Evolutionary conservation across 257 asterid species (phyloP).

Genomic region (Gentiana macrophylla): DNA sequence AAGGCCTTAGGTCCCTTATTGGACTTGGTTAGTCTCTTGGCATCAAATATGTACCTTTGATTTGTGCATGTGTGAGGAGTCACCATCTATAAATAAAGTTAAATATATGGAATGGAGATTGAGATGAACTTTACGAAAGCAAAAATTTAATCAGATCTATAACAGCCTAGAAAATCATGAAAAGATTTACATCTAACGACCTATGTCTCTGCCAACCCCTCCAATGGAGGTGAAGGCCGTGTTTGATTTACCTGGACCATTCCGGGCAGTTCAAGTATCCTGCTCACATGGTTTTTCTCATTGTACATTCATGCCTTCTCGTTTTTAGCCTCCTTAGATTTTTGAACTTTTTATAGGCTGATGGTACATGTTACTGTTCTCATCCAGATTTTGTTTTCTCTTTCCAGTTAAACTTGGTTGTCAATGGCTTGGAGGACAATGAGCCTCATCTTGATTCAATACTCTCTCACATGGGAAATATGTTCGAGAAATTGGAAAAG

Average conservation of each 20-base stretch:
- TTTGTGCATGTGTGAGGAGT: conserved; percentile 1
- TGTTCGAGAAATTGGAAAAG: conserved; percentile 57
- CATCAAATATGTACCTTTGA: conserved; percentile 5
- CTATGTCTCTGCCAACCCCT: not conserved
- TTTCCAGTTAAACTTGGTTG: conserved; percentile 58
- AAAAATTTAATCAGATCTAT: not conserved
- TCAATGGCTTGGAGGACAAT: conserved; percentile 43
- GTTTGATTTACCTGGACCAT: not conserved
- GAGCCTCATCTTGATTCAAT: conserved; percentile 73
- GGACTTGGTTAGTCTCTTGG: conserved; percentile 50
- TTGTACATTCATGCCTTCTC: not conserved
- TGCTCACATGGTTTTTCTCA: not conserved
- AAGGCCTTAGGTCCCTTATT: conserved; percentile 40
- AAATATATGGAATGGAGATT: not conserved
- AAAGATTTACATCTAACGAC: not conserved
- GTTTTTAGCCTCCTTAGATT: not conserved
- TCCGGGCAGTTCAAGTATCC: not conserved
- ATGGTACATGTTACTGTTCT: not conserved
- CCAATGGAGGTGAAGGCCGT: not conserved
- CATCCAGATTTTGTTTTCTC: not conserved
- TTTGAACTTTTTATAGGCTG: not conserved
- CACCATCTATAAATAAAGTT: not conserved
- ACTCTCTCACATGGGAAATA: conserved; percentile 88
- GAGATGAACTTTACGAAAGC: not conserved
- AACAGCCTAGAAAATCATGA: not conserved